Conservation (phyloP, 148 eudicot species). For the Drosera capensis region DNA sequence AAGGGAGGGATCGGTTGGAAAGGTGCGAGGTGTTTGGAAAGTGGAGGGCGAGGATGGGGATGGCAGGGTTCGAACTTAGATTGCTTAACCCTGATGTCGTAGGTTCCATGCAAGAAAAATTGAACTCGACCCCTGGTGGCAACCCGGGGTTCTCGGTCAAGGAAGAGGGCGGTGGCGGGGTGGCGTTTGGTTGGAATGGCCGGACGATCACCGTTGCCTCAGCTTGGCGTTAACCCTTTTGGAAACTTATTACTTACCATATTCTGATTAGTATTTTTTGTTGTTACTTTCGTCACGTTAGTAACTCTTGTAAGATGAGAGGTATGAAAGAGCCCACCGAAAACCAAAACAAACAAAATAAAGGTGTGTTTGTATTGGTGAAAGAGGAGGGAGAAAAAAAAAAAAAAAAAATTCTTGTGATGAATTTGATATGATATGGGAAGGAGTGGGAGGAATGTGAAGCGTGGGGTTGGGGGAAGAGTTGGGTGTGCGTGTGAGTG, state of each 20-base stretch:
- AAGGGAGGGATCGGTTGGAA: constrained; percentile 79
- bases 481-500: too few relatives aligned
- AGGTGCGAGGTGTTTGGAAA: constrained; percentile 80
- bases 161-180: constrained; percentile 54
- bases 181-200: constrained; percentile 73
- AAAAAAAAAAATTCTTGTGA: too few relatives aligned
- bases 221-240: constrained; percentile 56
- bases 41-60: constrained; percentile 82
- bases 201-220: constrained; percentile 62
- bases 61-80: constrained; percentile 58
- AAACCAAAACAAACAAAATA: background rate
- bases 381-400: too few relatives aligned
- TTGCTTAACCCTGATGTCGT: constrained; percentile 29
- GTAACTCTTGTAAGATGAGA: background rate
- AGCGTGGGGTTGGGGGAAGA: too few relatives aligned
- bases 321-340: background rate
- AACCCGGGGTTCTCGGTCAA: constrained; percentile 56
- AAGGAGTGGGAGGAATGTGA: too few relatives aligned
- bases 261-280: background rate
- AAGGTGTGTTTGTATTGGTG: background rate
- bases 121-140: constrained; percentile 34
- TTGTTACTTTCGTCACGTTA: too few relatives aligned
- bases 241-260: background rate
- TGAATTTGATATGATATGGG: too few relatives aligned
- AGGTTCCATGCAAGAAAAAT: constrained; percentile 33